These are phyloP conservation scores for Sarcomyxa edulis DNA, from an alignment of 768 basidiomycete genomes.

Conservation along the genomic window DNA sequence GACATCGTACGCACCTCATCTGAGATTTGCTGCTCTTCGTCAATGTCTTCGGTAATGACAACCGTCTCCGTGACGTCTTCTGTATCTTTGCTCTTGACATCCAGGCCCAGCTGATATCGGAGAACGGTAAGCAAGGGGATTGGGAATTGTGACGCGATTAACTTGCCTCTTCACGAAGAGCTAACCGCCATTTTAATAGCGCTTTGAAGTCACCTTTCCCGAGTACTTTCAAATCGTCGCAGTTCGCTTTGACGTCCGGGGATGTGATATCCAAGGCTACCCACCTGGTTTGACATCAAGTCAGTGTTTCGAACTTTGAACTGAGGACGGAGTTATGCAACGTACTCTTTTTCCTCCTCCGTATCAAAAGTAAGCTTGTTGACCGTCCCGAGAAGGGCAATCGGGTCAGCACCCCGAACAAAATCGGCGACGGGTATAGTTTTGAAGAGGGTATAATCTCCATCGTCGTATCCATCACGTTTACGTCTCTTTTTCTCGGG, in stretches of 20 bases:
- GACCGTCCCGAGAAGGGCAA: conserved; percentile 69
- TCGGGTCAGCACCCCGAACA: conserved; percentile 63
- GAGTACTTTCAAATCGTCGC: conserved; percentile 90
- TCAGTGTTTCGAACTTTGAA: no score
- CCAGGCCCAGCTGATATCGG: conserved; percentile 65
- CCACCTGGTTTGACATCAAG: no score
- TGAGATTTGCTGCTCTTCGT: conserved; percentile 87
- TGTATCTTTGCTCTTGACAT: conserved; percentile 66
- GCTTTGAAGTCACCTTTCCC: conserved; percentile 97
- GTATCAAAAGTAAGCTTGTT: conserved; percentile 75
- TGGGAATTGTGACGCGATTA: background rate
- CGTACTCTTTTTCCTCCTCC: conserved; percentile 82
- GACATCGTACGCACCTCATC: conserved; percentile 57
- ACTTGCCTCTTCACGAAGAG: conserved; percentile 84
- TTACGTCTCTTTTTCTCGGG: conserved; percentile 94
- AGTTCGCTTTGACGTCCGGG: conserved; percentile 74
- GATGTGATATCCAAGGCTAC: conserved; percentile 66
- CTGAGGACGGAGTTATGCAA: conserved; percentile 6
- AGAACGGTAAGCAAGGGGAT: background rate
- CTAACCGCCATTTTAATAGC: conserved; percentile 85
- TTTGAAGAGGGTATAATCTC: conserved; percentile 88
- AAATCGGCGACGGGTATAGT: conserved; percentile 66
- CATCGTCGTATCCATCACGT: conserved; percentile 93
- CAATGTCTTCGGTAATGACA: conserved; percentile 61
- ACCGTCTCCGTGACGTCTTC: conserved; percentile 74